Conservation (phyloP, 75 land plant genomes). For the Pinus taeda region DNA sequence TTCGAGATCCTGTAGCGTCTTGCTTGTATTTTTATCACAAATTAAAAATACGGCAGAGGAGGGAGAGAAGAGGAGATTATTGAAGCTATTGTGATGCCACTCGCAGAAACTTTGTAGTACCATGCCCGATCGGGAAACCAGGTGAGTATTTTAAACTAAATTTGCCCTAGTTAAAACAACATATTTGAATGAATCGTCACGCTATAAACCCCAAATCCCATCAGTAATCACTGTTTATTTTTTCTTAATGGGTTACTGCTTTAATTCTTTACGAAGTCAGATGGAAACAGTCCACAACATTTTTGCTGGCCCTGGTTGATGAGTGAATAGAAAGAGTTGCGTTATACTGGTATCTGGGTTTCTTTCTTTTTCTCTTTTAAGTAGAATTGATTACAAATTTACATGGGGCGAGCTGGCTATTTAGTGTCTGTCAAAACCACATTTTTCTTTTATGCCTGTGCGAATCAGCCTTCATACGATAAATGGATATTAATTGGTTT, state of each 20-base stretch:
- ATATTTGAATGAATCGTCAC: neutral
- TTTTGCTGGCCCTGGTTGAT: neutral
- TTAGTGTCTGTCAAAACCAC: neutral
- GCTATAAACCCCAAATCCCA: neutral
- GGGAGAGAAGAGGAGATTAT: neutral
- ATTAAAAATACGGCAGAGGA: neutral
- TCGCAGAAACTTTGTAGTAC: neutral
- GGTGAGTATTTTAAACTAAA: neutral
- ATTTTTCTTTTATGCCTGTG: neutral
- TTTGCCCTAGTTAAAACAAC: neutral
- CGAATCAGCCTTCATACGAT: neutral
- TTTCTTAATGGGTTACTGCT: neutral
- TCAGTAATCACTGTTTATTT: neutral
- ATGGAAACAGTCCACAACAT: neutral
- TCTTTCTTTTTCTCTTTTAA: neutral
- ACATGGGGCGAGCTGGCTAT: neutral
- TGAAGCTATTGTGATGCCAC: neutral
- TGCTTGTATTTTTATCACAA: too few species aligned
- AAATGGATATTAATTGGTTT: neutral
- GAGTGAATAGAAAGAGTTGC: neutral
- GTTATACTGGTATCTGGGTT: neutral
- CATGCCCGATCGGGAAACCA: constrained; percentile 2
- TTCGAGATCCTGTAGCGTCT: too few species aligned
- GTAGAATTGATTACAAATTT: neutral
- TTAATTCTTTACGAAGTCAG: too few species aligned